A percentile compares a stretch with the other conserved stretches of the same genome.
Evolutionary conservation across 148 eudicot species (phyloP).

Genomic region (Arbutus unedo): DNA sequence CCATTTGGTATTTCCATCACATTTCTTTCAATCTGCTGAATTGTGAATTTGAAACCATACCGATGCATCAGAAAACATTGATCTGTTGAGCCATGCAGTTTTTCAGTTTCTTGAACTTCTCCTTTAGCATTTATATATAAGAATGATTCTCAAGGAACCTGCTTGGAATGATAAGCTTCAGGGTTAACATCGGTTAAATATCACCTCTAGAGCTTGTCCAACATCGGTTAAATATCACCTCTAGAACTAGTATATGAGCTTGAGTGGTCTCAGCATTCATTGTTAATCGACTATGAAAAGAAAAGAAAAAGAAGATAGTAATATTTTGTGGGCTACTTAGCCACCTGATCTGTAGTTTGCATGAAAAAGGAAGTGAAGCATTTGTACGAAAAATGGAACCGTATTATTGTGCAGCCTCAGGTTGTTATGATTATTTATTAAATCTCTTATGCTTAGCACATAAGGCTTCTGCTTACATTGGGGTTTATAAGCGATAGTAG

Average conservation of each 20-base stretch:
- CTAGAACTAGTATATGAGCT: not conserved
- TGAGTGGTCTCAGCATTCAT: not conserved
- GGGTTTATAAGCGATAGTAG: not conserved
- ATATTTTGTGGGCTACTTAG: not conserved
- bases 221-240: not conserved
- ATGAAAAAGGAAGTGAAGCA: not conserved
- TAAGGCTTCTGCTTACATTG: not conserved
- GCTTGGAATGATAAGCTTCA: not conserved
- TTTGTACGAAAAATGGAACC: not conserved
- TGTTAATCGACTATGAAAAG: not conserved
- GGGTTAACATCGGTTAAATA: not conserved
- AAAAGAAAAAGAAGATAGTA: not conserved
- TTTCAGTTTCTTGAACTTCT: not conserved
- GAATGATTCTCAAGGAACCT: not conserved
- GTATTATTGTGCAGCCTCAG: not conserved
- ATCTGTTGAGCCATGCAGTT: not conserved
- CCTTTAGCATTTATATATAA: not conserved
- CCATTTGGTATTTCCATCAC: not conserved
- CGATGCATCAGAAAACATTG: not conserved
- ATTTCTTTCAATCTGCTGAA: not conserved
- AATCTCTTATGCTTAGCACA: not conserved
- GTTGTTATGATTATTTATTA: not conserved
- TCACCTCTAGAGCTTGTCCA: not conserved
- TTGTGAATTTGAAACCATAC: not conserved
- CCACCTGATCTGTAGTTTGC: not conserved